Base-by-base conservation (phyloP, 2,329 filamentous ascomycete genomes). In the Pseudocercospora pini-densiflorae region DNA sequence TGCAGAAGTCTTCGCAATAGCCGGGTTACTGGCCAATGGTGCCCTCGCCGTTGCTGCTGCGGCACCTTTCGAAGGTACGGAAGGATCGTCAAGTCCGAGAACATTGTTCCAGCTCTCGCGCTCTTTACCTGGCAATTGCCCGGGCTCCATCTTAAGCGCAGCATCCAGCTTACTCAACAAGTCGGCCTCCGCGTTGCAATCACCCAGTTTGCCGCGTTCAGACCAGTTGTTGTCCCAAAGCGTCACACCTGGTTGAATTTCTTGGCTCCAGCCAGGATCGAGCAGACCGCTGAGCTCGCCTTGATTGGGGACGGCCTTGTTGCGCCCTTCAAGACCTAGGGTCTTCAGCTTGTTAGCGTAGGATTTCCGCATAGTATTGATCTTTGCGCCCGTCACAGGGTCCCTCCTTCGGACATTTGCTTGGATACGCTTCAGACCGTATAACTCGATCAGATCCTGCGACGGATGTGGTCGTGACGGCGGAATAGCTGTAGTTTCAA, bases 351-450 rank as follows among this genome's bases (percentile, higher is more conserved):
- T 84, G 58, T 81, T 82, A 72, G 85, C 84, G 71, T 86, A 86
- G 36, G 83, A 84, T 71, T 86, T 86, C 45, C 88, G 81, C 49
- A 90, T 80, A 74, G 87, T 86, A 77, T 89, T 84, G 68, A 83
- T 89, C 79, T 90, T 90, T 74, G 89, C 87, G 67, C 87, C 87
- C n/a, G 87, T 89, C 21, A 82, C 77, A 16, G 87, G 86, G 75
- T 90, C 86, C 59, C 80, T 83, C 62, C 88, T 81, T 66, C 85
- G 86, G 68, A 90, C 87, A 62, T 83, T 87, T 70, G 82, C 81
- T 67, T 87, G 85, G 62, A 89, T 81, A 40, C 80, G 77, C 68
- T 84, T 81, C 67, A 90, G 78, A 62, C 83, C 81, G 78, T 88
- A 90, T 64, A 88, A 80, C 60, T 83, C 82, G 67, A 90, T 82